Conservation (phyloP, 2,329 filamentous ascomycete genomes). For the Didymella lethalis region DNA sequence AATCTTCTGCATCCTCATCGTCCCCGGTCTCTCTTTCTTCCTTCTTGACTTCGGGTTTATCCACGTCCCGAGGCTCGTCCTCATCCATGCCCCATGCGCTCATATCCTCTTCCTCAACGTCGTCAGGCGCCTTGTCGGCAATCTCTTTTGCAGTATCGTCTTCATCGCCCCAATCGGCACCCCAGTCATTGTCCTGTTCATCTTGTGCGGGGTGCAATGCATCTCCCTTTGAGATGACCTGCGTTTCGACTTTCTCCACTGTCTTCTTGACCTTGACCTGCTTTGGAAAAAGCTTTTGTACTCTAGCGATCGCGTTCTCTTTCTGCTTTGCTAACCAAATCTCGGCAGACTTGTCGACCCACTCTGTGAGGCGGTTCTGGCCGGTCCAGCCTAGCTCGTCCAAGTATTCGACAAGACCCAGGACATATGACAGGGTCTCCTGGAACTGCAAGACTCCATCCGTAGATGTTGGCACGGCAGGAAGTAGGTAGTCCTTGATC, state of each 20-base stretch:
- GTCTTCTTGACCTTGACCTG: conserved; percentile 72
- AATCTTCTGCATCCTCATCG: conserved; percentile 67
- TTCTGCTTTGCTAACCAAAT: conserved; percentile 87
- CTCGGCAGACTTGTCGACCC: conserved; percentile 80
- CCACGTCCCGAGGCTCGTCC: conserved; percentile 39
- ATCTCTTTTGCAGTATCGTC: conserved; percentile 27
- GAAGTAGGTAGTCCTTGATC: conserved; percentile 76
- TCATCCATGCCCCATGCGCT: conserved; percentile 59
- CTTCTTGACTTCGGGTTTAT: conserved; percentile 32
- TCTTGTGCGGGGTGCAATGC: conserved; percentile 66
- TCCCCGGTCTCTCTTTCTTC: conserved; percentile 47
- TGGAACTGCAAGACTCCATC: conserved; percentile 76
- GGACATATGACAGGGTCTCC: conserved; percentile 69
- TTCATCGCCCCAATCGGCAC: conserved; percentile 78
- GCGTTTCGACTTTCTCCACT: conserved; percentile 86
- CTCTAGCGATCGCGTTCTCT: conserved; percentile 77
- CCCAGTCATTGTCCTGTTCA: conserved; percentile 71
- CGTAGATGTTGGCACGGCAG: conserved; percentile 77
- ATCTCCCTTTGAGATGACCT: conserved; percentile 75
- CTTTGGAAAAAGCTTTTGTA: conserved; percentile 72
- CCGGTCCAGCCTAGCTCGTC: conserved; percentile 69
- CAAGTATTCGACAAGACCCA: conserved; percentile 70
- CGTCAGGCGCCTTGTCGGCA: conserved; percentile 4
- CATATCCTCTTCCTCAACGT: conserved; percentile 57
- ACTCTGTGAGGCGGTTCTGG: conserved; percentile 71